phyloP scores from a whole-genome alignment of 345 rosid species.

The Mercurialis annua region DNA sequence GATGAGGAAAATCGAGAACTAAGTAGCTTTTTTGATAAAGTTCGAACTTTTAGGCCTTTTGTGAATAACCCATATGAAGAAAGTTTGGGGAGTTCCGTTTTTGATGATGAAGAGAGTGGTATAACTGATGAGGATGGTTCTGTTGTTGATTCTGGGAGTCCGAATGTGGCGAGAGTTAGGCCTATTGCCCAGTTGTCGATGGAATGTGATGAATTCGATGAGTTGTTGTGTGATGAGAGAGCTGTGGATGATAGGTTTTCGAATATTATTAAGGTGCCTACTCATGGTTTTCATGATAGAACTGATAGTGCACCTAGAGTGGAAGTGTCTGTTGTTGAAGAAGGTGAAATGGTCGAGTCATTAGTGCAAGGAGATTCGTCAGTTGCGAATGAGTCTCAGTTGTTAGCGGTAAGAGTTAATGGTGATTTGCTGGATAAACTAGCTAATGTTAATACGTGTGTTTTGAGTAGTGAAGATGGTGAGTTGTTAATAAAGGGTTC shows the following conservation, averaged over 20 bases:
- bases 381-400: slow-evolving; percentile 4
- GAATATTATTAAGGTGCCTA: slow-evolving; percentile 29
- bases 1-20: slow-evolving; percentile 35
- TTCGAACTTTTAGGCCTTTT: slow-evolving; percentile 22
- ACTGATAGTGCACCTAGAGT: slow-evolving; percentile 29
- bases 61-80: slow-evolving; percentile 14
- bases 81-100: slow-evolving; percentile 1
- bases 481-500: slow-evolving; percentile 9
- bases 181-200: slow-evolving; percentile 64
- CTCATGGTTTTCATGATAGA: slow-evolving; percentile 13
- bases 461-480: slow-evolving; percentile 19
- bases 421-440: slow-evolving; percentile 11
- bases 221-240: slow-evolving; percentile 34
- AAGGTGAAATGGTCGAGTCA: slow-evolving; percentile 13
- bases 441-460: slow-evolving; percentile 2
- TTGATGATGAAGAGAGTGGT: slow-evolving; percentile 10
- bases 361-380: slow-evolving; percentile 9
- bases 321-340: slow-evolving; percentile 21
- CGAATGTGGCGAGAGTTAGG: slow-evolving; percentile 27
- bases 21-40: slow-evolving; percentile 26
- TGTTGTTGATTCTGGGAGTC: slow-evolving; percentile 22
- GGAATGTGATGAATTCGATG: slow-evolving; percentile 54
- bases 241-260: slow-evolving; percentile 22
- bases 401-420: not conserved
- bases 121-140: slow-evolving; percentile 7